Evolutionary conservation across 2,329 filamentous ascomycete species (phyloP).

Genomic region (Talaromyces pinophilus): DNA sequence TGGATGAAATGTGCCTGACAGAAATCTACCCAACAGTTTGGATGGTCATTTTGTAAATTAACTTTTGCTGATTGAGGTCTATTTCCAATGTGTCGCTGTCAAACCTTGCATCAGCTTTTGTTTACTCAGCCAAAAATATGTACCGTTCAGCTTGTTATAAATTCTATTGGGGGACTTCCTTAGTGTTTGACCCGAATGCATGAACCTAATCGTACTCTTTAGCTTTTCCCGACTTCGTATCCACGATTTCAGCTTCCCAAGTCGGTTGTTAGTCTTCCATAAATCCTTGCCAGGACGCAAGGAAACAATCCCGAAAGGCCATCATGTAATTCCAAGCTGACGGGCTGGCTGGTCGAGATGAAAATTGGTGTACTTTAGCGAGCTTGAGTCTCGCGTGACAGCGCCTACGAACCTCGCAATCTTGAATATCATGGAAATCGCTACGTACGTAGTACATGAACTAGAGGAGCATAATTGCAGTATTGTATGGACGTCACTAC

Average conservation of each 20-base stretch:
- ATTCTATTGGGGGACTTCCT: not conserved
- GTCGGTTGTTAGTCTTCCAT: not conserved
- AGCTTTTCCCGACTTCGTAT: not conserved
- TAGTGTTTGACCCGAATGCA: not conserved
- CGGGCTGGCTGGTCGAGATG: not conserved
- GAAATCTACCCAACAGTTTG: not conserved
- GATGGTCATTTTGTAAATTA: not conserved
- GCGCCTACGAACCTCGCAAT: too few species aligned
- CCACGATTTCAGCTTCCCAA: not conserved
- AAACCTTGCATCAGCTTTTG: not conserved
- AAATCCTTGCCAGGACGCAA: not conserved
- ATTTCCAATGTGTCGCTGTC: not conserved
- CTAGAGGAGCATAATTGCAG: too few species aligned
- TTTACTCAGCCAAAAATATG: not conserved
- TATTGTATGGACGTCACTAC: not conserved
- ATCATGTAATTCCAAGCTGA: not conserved
- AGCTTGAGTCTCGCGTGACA: slow-evolving; percentile 5
- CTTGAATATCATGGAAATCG: not conserved
- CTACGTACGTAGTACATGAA: not conserved
- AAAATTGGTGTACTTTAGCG: not conserved
- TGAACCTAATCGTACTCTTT: not conserved
- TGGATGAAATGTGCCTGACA: not conserved
- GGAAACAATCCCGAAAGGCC: too few species aligned
- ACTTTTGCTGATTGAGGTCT: not conserved
- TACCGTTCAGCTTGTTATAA: not conserved